Base-by-base conservation (phyloP, 176 grass and related monocot species). In the Eragrostis nindensis region DNA sequence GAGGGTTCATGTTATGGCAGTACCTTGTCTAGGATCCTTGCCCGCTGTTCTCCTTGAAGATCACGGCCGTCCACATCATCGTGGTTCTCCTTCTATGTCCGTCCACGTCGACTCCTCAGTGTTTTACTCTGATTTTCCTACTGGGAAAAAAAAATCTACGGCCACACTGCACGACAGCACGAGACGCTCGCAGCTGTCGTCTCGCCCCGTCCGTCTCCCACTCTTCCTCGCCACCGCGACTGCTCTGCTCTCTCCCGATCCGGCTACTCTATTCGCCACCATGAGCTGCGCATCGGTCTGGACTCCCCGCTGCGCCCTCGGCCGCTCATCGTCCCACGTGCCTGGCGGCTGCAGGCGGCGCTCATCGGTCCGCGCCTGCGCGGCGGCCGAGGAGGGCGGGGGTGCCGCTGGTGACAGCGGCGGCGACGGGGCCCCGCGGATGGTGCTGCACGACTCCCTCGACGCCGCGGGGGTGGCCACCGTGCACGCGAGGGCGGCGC, bases 381-480 rank as follows among this genome's bases (percentile, higher is more conserved):
- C 25, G 39, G 82, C 54, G 67, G 67, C 53, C 25, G 17, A 0
- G 7, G 27, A 21, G 5, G 64, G 60, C 5, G 18, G 10, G 8
- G 80, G 40, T 19, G 50, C 18, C 27, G 52, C 0, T 16, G 80
- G 5, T 10, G 55, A 26, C 14, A 59, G 19, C 10, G 25, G 41
- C 14, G 67, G 19, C 10, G 40, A 0, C 18, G 19, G 46, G 24
- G 40, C 14, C 60, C 3, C 29, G 24, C 86, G 77, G 50, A 57
- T 93, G 75, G 76, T 91, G 73, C 91, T 93, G 68, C 94, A 97
- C 80, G 94, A 97, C 41, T 93, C 89, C 2, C 91, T 97, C 53
- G 83, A 93, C 27, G 59, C 76, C 43, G 89, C 66, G 9, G 91
- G 94, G 24, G 47, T 91, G 50, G 14, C 87, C 38, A 93, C 91